These are phyloP conservation scores for Exophiala lecanii-corni DNA, from an alignment of 2,329 filamentous ascomycete genomes.

Conservation along the genomic window DNA sequence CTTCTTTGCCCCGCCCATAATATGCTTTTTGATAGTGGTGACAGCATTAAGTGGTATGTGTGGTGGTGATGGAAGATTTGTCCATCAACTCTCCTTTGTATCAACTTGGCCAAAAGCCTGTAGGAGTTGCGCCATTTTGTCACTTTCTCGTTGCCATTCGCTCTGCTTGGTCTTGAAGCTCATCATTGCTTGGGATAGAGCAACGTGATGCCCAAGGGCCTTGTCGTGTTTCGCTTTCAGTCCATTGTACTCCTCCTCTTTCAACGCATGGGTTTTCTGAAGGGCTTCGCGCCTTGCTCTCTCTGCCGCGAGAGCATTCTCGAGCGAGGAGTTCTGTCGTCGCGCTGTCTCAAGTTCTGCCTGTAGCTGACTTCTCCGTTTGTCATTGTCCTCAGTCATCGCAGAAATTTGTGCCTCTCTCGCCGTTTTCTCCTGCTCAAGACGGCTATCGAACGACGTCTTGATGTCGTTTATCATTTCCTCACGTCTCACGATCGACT, in stretches of 20 bases:
- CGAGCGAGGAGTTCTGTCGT: conserved; percentile 21
- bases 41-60: no score
- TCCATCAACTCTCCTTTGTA: conserved; percentile 45
- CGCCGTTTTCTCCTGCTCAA: conserved; percentile 23
- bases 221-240: conserved; percentile 18
- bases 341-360: conserved; percentile 21
- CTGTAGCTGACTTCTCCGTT: conserved; percentile 29
- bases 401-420: conserved; percentile 32
- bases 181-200: conserved; percentile 18
- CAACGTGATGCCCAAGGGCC: conserved; percentile 19
- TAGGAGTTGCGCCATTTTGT: conserved; percentile 47
- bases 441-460: conserved; percentile 8
- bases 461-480: conserved; percentile 12
- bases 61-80: no score
- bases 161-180: conserved; percentile 46
- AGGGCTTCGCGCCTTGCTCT: conserved; percentile 12
- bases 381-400: conserved; percentile 33
- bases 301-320: conserved; percentile 22
- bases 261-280: conserved; percentile 17
- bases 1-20: no score
- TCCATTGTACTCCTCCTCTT: conserved; percentile 15
- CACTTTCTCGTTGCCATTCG: conserved; percentile 47
- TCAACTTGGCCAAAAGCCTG: conserved; percentile 43
- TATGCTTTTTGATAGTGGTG: no score
- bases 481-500: conserved; percentile 9